Evolutionary conservation across 2,329 filamentous ascomycete genomes (phyloP).

Genomic region (Pseudopithomyces maydicus): DNA sequence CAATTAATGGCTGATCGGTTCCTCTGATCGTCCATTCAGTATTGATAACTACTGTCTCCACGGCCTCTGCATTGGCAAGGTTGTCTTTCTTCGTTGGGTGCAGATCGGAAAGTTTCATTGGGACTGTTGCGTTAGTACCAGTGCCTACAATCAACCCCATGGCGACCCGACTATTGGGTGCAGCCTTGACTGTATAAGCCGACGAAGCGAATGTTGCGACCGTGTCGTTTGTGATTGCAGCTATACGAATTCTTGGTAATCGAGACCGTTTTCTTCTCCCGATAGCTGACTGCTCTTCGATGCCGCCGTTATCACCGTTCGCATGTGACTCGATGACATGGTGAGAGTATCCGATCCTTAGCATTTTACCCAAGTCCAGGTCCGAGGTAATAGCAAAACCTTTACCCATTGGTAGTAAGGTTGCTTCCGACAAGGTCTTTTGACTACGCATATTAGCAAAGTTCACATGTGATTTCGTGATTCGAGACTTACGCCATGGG

Average conservation of each 20-base stretch:
- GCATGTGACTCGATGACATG: slow-evolving; percentile 52
- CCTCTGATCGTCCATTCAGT: slow-evolving; percentile 86
- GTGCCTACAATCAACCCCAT: slow-evolving; percentile 86
- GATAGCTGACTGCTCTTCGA: slow-evolving; percentile 19
- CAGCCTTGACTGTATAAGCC: slow-evolving; percentile 70
- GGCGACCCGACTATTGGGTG: slow-evolving; percentile 66
- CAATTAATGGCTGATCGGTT: slow-evolving; percentile 68
- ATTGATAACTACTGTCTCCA: slow-evolving; percentile 75
- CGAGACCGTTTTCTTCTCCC: slow-evolving; percentile 33
- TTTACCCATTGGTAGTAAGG: slow-evolving; percentile 72
- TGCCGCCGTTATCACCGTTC: slow-evolving; percentile 35
- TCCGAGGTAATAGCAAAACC: slow-evolving; percentile 68
- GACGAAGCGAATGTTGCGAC: slow-evolving; percentile 80
- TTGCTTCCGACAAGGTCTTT: slow-evolving; percentile 65
- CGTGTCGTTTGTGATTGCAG: slow-evolving; percentile 80
- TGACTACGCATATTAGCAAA: slow-evolving; percentile 49
- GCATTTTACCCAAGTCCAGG: slow-evolving; percentile 64
- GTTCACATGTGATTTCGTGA: neutral
- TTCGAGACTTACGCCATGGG: slow-evolving; percentile 58
- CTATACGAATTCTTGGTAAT: slow-evolving; percentile 70
- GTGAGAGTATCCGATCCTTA: slow-evolving; percentile 64
- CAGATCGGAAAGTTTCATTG: slow-evolving; percentile 67
- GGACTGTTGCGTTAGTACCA: slow-evolving; percentile 80
- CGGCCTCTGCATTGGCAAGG: slow-evolving; percentile 38
- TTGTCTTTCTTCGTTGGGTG: slow-evolving; percentile 64